Percentiles rank a stretch among this genome's conserved stretches.
These are phyloP conservation scores for Penicillium sp. DNA, from an alignment of 2,329 filamentous ascomycete species.

Conservation along the genomic window DNA sequence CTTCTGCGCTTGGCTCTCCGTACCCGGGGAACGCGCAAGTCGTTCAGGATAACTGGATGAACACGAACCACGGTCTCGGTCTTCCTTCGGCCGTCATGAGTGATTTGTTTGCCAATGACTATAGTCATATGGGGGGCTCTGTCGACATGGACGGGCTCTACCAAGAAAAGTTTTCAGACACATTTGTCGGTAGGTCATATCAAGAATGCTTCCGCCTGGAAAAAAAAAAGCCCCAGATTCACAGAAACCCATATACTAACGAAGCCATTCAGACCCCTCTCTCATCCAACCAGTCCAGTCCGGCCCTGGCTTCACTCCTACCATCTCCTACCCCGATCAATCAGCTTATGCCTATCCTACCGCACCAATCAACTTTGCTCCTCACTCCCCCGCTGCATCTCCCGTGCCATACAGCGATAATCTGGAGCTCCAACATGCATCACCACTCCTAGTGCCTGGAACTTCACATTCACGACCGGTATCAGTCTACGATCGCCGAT, in stretches of 20 bases:
- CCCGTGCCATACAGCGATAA: constrained; percentile 35
- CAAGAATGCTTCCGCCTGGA: background rate
- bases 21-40: constrained; percentile 63
- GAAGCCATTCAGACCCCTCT: constrained; percentile 54
- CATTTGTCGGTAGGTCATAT: constrained; percentile 35
- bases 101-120: constrained; percentile 59
- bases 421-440: constrained; percentile 44
- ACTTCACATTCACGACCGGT: constrained; percentile 57
- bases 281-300: constrained; percentile 56
- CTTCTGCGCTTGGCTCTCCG: constrained; percentile 68
- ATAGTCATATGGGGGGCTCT: constrained; percentile 41
- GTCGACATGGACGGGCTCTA: constrained; percentile 48
- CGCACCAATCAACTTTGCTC: constrained; percentile 31
- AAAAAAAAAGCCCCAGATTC: background rate
- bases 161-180: constrained; percentile 45
- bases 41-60: constrained; percentile 61
- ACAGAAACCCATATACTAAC: background rate
- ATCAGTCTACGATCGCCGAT: constrained; percentile 56
- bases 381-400: constrained; percentile 40
- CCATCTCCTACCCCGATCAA: constrained; percentile 39
- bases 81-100: constrained; percentile 65
- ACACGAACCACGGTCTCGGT: constrained; percentile 55
- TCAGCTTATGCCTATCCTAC: constrained; percentile 27
- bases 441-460: constrained; percentile 65
- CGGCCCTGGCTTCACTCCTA: constrained; percentile 30